Evolutionary conservation across 768 basidiomycete genomes (phyloP).

Genomic region (Boletus reticulatus): DNA sequence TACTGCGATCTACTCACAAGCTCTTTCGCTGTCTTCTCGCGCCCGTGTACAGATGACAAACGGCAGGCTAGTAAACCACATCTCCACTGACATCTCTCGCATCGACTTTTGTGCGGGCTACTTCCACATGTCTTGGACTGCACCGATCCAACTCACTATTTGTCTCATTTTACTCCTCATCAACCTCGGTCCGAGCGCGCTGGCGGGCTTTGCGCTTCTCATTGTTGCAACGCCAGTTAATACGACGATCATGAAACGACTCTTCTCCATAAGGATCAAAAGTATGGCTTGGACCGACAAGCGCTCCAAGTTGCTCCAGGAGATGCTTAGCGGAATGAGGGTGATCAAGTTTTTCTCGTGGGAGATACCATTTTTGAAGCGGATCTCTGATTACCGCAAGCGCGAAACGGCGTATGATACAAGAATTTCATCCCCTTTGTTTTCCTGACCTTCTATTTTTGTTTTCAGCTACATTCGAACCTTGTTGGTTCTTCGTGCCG

Average conservation of each 20-base stretch:
- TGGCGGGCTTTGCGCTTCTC: slow-evolving; percentile 61
- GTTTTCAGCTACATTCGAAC: slow-evolving; percentile 57
- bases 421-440: slow-evolving; percentile 1
- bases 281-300: slow-evolving; percentile 91
- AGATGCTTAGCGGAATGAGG: slow-evolving; percentile 85
- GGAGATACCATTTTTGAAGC: slow-evolving; percentile 78
- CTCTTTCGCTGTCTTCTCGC: slow-evolving; percentile 72
- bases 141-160: slow-evolving; percentile 73
- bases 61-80: slow-evolving; percentile 90
- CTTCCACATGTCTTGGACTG: slow-evolving; percentile 80
- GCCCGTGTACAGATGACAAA: slow-evolving; percentile 80
- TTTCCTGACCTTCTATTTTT: neutral
- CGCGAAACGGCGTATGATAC: slow-evolving; percentile 61
- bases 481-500: slow-evolving; percentile 63
- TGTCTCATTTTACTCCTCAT: slow-evolving; percentile 72
- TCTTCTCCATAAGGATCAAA: slow-evolving; percentile 58
- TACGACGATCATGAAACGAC: slow-evolving; percentile 64
- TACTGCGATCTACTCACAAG: slow-evolving; percentile 79
- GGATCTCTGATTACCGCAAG: slow-evolving; percentile 65
- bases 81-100: slow-evolving; percentile 87
- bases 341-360: slow-evolving; percentile 93
- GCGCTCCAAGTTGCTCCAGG: slow-evolving; percentile 85
- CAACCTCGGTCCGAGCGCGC: slow-evolving; percentile 62
- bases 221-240: slow-evolving; percentile 73
- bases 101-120: slow-evolving; percentile 85